phyloP scores from a whole-genome alignment of 768 basidiomycete species.

The Mycena maculata region DNA sequence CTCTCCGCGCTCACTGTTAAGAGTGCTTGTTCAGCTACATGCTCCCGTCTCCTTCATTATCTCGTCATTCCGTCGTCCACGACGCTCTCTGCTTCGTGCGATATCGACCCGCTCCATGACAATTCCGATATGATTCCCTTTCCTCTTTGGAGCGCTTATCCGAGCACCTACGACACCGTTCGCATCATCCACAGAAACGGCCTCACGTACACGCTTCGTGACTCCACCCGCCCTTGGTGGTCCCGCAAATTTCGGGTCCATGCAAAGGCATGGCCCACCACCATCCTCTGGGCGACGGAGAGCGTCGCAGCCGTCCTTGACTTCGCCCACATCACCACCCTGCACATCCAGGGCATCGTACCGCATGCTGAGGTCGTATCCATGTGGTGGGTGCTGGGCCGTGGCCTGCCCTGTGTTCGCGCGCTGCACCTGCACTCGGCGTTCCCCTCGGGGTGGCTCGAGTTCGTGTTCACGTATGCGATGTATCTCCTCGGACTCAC shows the following conservation, averaged over 20 bases:
- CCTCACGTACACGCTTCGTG: conserved; percentile 2
- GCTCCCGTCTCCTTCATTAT: background rate
- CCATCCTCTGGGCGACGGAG: background rate
- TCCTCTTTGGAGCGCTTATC: background rate
- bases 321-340: conserved; percentile 7
- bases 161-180: conserved; percentile 26
- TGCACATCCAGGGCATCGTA: conserved; percentile 19
- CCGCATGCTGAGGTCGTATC: background rate
- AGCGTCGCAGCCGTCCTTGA: background rate
- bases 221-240: conserved; percentile 22
- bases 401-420: background rate
- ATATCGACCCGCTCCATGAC: background rate
- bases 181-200: conserved; percentile 24
- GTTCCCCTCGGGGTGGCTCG: conserved; percentile 23
- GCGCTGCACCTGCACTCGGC: conserved; percentile 27
- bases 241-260: conserved; percentile 12
- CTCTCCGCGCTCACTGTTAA: conserved; percentile 14
- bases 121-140: background rate
- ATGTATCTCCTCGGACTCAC: conserved; percentile 23
- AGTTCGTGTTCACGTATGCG: conserved; percentile 30
- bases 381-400: conserved; percentile 13
- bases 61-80: conserved; percentile 20
- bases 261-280: background rate
- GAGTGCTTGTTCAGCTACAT: background rate
- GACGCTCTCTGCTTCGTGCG: background rate